phyloP scores from a whole-genome alignment of 129 eudicot species.

The Saussurea involucrata region DNA sequence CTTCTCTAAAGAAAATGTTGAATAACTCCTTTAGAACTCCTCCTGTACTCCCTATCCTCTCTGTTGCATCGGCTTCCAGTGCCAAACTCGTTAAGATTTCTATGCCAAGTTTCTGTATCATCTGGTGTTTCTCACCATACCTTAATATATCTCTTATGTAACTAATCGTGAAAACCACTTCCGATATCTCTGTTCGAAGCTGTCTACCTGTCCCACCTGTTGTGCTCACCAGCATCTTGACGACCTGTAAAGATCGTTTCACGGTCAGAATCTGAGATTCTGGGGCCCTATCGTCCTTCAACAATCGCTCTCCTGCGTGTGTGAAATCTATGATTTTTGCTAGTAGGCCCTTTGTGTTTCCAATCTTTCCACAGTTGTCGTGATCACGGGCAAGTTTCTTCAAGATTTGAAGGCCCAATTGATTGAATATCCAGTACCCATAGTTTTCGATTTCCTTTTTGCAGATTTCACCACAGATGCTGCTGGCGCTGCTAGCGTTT shows the following conservation, averaged over 20 bases:
- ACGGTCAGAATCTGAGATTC: constrained; percentile 64
- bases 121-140: constrained; percentile 63
- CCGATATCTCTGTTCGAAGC: constrained; percentile 79
- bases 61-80: constrained; percentile 77
- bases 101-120: constrained; percentile 66
- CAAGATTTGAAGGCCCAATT: constrained; percentile 69
- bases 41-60: constrained; percentile 85
- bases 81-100: constrained; percentile 75
- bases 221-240: constrained; percentile 77
- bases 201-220: constrained; percentile 77
- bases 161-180: constrained; percentile 74
- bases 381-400: constrained; percentile 94
- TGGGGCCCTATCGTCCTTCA: constrained; percentile 45
- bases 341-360: constrained; percentile 73
- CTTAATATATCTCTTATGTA: constrained; percentile 68
- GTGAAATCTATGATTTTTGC: constrained; percentile 74
- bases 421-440: constrained; percentile 67
- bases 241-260: constrained; percentile 70
- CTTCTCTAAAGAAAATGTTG: constrained; percentile 55
- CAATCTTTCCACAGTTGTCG: constrained; percentile 84
- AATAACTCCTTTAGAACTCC: constrained; percentile 72
- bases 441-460: constrained; percentile 51
- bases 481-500: constrained; percentile 9
- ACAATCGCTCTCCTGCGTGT: constrained; percentile 54
- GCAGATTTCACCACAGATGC: constrained; percentile 45